Percentiles rank a stretch among this genome's conserved stretches.
Conservation (phyloP, 2,329 filamentous ascomycete genomes). For the Fusarium brachygibbosum region DNA sequence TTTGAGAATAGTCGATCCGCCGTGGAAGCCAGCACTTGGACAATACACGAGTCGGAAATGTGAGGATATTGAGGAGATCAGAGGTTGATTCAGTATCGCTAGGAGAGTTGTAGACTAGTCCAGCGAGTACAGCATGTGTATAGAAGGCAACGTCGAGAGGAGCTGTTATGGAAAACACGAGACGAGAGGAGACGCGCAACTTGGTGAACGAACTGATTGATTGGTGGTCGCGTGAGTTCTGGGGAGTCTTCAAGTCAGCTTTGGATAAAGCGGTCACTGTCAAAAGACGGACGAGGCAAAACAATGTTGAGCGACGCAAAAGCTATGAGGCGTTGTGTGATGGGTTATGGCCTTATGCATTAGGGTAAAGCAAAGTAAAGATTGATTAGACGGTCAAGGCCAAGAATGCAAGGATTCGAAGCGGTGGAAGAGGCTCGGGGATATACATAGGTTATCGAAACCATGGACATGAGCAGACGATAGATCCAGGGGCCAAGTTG, state of each 20-base stretch:
- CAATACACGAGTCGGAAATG: conserved; percentile 29
- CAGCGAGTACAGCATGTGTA: not conserved
- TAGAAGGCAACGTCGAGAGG: not conserved
- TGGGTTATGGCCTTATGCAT: conserved; percentile 32
- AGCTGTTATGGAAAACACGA: not conserved
- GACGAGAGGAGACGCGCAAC: conserved; percentile 7
- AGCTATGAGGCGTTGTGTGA: conserved; percentile 30
- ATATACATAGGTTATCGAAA: conserved; percentile 21
- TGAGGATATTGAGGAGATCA: conserved; percentile 15
- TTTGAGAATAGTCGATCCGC: conserved; percentile 32
- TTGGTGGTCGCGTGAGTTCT: conserved; percentile 33
- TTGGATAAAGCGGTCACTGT: conserved; percentile 43
- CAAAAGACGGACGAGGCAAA: conserved; percentile 20
- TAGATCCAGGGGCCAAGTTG: conserved; percentile 45
- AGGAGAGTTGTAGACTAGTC: conserved; percentile 1
- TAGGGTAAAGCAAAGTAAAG: conserved; percentile 30
- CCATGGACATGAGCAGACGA: conserved; percentile 29
- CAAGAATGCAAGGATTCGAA: conserved; percentile 29
- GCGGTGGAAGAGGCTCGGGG: conserved; percentile 41
- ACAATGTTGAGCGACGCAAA: conserved; percentile 23
- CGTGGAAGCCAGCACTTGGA: conserved; percentile 43
- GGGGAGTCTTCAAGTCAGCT: conserved; percentile 33
- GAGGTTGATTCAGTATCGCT: conserved; percentile 15
- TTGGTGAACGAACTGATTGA: conserved; percentile 17
- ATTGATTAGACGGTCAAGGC: conserved; percentile 33